A percentile compares a stretch with the other conserved stretches of the same genome.
phyloP scores from a whole-genome alignment of 2,329 filamentous ascomycete species.

The Ascochyta clinopodiicola region DNA sequence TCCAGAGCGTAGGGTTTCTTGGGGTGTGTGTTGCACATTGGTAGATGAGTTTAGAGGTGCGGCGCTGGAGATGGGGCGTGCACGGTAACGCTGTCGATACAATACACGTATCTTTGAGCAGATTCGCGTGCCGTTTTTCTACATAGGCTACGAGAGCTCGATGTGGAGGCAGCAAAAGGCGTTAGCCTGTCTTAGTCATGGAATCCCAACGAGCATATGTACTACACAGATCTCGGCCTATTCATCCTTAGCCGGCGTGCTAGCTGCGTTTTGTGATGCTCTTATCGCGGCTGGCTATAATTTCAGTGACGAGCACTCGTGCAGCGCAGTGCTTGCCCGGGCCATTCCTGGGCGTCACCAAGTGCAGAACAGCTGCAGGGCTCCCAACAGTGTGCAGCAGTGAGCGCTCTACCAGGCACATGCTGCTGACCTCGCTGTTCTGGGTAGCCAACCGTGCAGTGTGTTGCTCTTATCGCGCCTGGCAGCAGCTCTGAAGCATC shows the following conservation, averaged over 20 bases:
- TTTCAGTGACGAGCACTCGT: slow-evolving; percentile 8
- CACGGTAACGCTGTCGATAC: too few species aligned
- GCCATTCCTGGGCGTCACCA: not conserved
- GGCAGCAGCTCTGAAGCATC: not conserved
- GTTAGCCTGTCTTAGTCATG: too few species aligned
- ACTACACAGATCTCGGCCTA: too few species aligned
- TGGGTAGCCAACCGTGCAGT: not conserved
- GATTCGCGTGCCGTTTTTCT: too few species aligned
- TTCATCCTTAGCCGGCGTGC: not conserved
- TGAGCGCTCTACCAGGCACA: not conserved
- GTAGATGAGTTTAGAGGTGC: slow-evolving; percentile 13
- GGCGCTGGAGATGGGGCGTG: not conserved
- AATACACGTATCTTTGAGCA: too few species aligned
- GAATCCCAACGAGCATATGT: too few species aligned
- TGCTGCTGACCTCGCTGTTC: not conserved
- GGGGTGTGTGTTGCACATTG: not conserved
- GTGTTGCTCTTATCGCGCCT: slow-evolving; percentile 4
- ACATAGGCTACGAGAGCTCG: too few species aligned
- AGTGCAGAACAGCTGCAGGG: slow-evolving; percentile 6
- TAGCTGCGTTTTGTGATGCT: slow-evolving; percentile 1
- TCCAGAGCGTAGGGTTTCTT: slow-evolving; percentile 7
- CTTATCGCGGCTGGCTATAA: slow-evolving; percentile 19
- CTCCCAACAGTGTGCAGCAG: slow-evolving; percentile 5
- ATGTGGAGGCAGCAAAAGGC: too few species aligned
- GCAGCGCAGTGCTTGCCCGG: not conserved